phyloP scores from a whole-genome alignment of 2,329 filamentous ascomycete genomes.

The Beauveria sp. region DNA sequence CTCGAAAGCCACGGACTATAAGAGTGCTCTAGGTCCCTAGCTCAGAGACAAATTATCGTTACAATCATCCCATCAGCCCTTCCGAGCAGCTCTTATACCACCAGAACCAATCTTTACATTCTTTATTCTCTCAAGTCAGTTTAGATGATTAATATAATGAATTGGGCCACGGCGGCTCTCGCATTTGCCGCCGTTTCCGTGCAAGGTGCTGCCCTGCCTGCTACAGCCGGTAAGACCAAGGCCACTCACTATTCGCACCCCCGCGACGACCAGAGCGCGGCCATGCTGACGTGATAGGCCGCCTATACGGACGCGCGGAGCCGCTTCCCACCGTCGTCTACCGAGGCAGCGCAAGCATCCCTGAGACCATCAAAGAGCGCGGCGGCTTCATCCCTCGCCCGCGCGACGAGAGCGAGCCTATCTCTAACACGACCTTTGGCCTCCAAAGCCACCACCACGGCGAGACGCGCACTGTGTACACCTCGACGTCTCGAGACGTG shows the following conservation, averaged over 20 bases:
- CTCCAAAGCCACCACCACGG: neutral
- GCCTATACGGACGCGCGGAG: neutral
- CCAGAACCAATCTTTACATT: neutral
- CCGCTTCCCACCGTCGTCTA: neutral
- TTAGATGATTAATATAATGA: neutral
- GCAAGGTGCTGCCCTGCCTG: neutral
- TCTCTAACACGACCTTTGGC: neutral
- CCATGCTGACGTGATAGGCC: neutral
- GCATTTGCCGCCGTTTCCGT: neutral
- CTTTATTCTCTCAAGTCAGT: neutral
- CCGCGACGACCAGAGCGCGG: neutral
- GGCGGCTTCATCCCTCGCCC: neutral
- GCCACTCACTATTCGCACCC: too few species aligned
- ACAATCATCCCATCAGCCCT: neutral
- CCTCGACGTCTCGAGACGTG: neutral
- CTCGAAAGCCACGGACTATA: neutral
- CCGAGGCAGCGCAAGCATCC: neutral
- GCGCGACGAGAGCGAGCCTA: neutral
- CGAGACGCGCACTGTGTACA: neutral
- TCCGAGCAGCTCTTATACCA: neutral
- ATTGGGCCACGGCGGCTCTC: neutral
- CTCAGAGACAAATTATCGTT: neutral
- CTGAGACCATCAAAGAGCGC: neutral
- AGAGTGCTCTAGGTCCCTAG: neutral
- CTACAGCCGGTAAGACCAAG: neutral